These are phyloP conservation scores for Colletotrichum limetticola DNA, from an alignment of 2,329 filamentous ascomycete genomes.

Conservation along the genomic window DNA sequence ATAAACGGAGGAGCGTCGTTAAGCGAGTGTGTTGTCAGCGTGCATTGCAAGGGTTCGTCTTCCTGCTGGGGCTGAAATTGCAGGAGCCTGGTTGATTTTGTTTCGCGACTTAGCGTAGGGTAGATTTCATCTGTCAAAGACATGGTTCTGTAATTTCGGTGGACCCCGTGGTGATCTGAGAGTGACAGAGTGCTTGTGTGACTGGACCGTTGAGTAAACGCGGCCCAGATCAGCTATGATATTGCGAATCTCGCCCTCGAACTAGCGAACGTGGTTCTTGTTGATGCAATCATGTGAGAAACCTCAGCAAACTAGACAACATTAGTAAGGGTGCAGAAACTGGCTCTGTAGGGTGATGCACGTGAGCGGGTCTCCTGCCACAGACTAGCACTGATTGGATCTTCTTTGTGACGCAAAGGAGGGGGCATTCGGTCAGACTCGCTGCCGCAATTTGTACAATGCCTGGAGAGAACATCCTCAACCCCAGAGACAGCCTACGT, in stretches of 20 bases:
- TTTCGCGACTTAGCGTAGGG: neutral
- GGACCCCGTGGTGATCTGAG: neutral
- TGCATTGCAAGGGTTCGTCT: neutral
- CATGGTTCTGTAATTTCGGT: neutral
- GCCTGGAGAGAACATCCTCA: neutral
- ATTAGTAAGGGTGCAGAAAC: neutral
- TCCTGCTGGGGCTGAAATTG: neutral
- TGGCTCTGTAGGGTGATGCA: neutral
- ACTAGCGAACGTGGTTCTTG: neutral
- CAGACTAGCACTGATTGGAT: neutral
- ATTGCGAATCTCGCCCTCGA: neutral
- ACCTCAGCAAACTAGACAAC: neutral
- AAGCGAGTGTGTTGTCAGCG: neutral
- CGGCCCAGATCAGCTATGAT: neutral
- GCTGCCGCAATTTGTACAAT: neutral
- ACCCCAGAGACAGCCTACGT: too few species aligned
- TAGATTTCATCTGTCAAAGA: neutral
- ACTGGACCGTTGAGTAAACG: neutral
- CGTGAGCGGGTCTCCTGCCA: neutral
- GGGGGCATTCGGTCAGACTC: neutral
- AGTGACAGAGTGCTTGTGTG: neutral
- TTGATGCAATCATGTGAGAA: neutral
- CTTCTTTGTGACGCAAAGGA: neutral
- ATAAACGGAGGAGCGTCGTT: constrained; percentile 35
- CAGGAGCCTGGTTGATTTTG: constrained; percentile 5